Conservation (phyloP, 148 eudicot genomes). For the Rheum nobile region DNA sequence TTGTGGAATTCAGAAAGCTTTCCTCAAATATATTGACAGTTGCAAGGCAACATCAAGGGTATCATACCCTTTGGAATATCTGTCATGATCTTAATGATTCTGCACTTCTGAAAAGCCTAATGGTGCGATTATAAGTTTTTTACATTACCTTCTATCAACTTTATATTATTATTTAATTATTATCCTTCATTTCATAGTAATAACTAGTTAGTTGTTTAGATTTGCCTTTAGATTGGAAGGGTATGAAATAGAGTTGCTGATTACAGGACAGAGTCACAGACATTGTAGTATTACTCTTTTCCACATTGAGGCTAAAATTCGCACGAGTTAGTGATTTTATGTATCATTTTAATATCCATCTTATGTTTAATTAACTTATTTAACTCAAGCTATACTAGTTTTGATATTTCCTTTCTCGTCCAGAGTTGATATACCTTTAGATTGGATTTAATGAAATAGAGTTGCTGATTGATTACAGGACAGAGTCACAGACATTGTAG, state of each 20-base stretch:
- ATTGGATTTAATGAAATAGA: background rate
- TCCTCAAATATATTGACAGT: conserved; percentile 63
- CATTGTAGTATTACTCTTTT: background rate
- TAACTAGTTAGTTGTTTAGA: background rate
- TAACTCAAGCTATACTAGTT: background rate
- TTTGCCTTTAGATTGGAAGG: conserved; percentile 1
- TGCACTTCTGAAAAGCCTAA: conserved; percentile 62
- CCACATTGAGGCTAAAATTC: background rate
- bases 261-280: background rate
- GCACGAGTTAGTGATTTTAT: background rate
- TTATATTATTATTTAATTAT: background rate
- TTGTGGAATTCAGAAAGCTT: conserved; percentile 34
- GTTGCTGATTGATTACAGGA: background rate
- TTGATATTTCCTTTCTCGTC: no score
- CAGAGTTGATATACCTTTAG: background rate
- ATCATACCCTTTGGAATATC: conserved; percentile 75
- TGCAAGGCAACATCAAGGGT: conserved; percentile 80
- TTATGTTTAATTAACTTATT: background rate
- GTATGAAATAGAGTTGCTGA: background rate
- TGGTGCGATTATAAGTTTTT: conserved; percentile 37
- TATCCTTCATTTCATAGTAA: background rate
- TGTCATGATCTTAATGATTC: conserved; percentile 77
- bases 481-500: background rate
- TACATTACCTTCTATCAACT: background rate
- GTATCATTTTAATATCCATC: background rate